Conservation (phyloP, 352 stramenopile species). For the Globisporangium megalacanthum region DNA sequence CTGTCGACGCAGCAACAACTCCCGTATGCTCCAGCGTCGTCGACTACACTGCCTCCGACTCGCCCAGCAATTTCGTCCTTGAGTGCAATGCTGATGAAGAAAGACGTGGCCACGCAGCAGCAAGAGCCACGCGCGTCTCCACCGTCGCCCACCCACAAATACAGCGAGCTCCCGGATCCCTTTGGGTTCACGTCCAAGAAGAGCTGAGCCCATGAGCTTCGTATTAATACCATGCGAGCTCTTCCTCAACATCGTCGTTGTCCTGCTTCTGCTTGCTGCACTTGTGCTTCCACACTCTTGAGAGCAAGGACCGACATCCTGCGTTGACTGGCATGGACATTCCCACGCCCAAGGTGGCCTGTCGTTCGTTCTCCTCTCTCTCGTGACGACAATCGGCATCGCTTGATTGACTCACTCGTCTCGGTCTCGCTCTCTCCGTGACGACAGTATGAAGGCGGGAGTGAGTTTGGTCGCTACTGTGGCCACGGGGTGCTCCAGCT, state of each 20-base stretch:
- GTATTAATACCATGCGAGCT: too few relatives aligned
- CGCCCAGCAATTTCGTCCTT: neutral
- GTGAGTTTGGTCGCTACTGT: slow-evolving; percentile 57
- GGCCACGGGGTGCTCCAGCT: slow-evolving; percentile 49
- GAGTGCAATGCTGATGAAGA: neutral
- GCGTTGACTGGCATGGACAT: slow-evolving; percentile 5
- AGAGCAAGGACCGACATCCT: too few relatives aligned
- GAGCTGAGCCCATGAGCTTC: neutral
- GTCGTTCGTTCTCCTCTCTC: neutral
- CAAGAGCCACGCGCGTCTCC: slow-evolving; percentile 1
- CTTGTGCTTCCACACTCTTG: neutral
- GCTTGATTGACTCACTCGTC: neutral
- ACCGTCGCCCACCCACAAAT: slow-evolving; percentile 24
- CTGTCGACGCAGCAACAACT: neutral
- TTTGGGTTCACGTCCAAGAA: slow-evolving; percentile 68
- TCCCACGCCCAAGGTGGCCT: slow-evolving; percentile 13
- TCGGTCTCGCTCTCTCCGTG: neutral
- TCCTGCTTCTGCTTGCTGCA: neutral
- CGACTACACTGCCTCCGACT: slow-evolving; percentile 1
- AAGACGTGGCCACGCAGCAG: neutral
- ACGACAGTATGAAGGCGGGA: slow-evolving; percentile 49
- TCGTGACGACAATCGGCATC: too few relatives aligned
- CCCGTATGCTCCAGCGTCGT: neutral
- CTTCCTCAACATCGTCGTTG: neutral
- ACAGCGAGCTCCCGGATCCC: slow-evolving; percentile 52